phyloP scores from a whole-genome alignment of 805 yeast genomes.

The Nakazawaea holstii region DNA sequence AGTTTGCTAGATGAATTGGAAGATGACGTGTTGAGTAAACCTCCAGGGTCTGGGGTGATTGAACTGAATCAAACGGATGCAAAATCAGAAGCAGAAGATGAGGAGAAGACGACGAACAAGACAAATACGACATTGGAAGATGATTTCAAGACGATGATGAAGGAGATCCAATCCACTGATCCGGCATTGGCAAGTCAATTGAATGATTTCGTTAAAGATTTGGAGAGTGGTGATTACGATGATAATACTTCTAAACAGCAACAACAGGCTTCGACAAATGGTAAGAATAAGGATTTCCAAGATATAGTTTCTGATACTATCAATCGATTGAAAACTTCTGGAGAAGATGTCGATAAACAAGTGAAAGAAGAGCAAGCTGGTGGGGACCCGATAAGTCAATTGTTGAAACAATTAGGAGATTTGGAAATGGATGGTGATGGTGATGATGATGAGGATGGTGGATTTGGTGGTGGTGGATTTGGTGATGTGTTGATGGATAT shows the following conservation, averaged over 20 bases:
- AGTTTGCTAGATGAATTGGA: constrained; percentile 84
- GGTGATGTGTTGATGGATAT: constrained; percentile 62
- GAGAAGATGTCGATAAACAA: constrained; percentile 61
- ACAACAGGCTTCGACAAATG: constrained; percentile 17
- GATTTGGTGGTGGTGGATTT: constrained; percentile 33
- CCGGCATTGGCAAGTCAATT: constrained; percentile 23
- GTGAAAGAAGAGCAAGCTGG: constrained; percentile 36
- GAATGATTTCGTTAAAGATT: constrained; percentile 17
- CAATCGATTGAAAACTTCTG: constrained; percentile 72
- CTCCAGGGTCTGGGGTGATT: constrained; percentile 43
- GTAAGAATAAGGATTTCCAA: constrained; percentile 44
- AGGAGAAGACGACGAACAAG: constrained; percentile 11
- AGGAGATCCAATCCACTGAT: constrained; percentile 20
- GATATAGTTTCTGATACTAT: constrained; percentile 76
- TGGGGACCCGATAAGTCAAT: constrained; percentile 52
- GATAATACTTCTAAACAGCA: constrained; percentile 9
- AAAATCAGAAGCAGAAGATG: too few relatives aligned
- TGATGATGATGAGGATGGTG: constrained; percentile 25
- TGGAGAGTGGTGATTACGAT: constrained; percentile 21
- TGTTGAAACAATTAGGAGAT: constrained; percentile 58
- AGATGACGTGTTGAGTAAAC: constrained; percentile 58
- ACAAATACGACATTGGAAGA: constrained; percentile 16
- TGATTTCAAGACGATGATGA: constrained; percentile 17
- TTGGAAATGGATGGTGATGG: constrained; percentile 32
- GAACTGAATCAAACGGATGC: too few relatives aligned